These are phyloP conservation scores for Ambrosia artemisiifolia DNA, from an alignment of 129 eudicot genomes.

Conservation along the genomic window DNA sequence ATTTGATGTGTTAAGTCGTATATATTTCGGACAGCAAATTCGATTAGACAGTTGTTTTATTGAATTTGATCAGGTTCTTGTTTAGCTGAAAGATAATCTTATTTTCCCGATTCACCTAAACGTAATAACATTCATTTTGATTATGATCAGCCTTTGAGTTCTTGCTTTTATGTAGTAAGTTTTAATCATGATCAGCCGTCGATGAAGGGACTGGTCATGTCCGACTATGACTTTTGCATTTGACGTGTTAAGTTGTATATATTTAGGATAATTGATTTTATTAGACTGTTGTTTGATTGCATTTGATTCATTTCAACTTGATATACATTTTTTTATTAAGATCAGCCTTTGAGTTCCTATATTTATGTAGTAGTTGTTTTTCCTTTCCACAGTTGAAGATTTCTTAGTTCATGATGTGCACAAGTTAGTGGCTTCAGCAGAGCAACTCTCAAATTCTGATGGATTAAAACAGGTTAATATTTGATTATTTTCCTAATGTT, in stretches of 20 bases:
- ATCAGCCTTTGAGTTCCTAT: neutral
- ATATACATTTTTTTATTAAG: neutral
- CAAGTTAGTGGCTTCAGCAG: slow-evolving; percentile 46
- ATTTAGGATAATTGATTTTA: neutral
- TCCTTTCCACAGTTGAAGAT: slow-evolving; percentile 62
- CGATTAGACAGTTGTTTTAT: neutral
- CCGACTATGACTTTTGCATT: neutral
- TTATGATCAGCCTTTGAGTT: neutral
- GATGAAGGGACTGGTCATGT: slow-evolving; percentile 1
- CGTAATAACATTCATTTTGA: neutral
- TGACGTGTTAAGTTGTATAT: neutral
- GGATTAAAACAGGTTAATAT: slow-evolving; percentile 56
- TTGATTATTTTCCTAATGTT: neutral
- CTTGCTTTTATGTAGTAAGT: too few relatives aligned
- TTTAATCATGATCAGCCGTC: neutral
- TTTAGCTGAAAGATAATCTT: neutral
- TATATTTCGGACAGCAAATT: neutral
- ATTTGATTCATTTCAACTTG: neutral
- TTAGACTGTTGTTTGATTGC: neutral
- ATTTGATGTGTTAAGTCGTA: neutral
- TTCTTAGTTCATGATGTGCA: slow-evolving; percentile 62
- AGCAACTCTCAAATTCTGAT: slow-evolving; percentile 42
- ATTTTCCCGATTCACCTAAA: neutral
- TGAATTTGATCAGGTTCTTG: neutral
- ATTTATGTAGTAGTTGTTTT: neutral